These are phyloP conservation scores for Suillus placidus DNA, from an alignment of 768 basidiomycete genomes.

Conservation along the genomic window DNA sequence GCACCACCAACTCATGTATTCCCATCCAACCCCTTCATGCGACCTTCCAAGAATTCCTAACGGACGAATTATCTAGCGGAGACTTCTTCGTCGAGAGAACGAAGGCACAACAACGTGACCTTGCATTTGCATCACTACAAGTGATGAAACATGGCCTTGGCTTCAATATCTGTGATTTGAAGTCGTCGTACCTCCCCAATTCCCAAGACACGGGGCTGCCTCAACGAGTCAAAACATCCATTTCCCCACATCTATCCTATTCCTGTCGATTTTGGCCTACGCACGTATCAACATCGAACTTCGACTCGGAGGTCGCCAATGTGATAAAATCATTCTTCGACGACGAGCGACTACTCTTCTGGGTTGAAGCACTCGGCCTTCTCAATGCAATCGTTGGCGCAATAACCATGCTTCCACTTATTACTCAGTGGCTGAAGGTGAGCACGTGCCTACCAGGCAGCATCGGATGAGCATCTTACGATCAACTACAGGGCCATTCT, in stretches of 20 bases:
- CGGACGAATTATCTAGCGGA: conserved; percentile 15
- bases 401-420: not conserved
- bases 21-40: conserved; percentile 25
- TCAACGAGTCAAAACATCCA: not conserved
- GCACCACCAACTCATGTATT: not conserved
- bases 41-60: conserved; percentile 32
- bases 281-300: not conserved
- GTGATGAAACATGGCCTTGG: conserved; percentile 32
- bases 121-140: conserved; percentile 21
- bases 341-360: not conserved
- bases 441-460: not conserved
- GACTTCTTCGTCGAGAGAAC: conserved; percentile 17
- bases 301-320: not conserved
- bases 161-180: conserved; percentile 40
- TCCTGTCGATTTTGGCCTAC: not conserved
- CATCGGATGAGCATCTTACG: not conserved
- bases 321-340: not conserved
- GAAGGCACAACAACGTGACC: not conserved
- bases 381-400: not conserved
- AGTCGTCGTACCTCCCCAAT: conserved; percentile 34
- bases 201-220: conserved; percentile 17
- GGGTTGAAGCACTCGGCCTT: not conserved
- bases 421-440: not conserved
- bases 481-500: not conserved
- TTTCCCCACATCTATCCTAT: not conserved